These are phyloP conservation scores for Butyriboletus loyo DNA, from an alignment of 768 basidiomycete species.

Conservation along the genomic window DNA sequence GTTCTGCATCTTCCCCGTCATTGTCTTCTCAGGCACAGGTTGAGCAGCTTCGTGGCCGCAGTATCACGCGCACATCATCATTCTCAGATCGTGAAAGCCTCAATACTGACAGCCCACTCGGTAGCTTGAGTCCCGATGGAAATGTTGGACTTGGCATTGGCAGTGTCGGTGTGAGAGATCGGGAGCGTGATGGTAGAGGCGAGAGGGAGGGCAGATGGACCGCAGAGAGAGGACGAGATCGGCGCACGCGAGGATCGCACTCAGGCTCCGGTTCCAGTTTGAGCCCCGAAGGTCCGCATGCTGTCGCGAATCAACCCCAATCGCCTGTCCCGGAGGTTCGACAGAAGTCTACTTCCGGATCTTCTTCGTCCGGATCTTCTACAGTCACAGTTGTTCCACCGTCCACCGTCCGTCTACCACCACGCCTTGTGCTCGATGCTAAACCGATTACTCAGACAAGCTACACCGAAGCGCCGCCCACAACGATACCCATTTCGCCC, in stretches of 20 bases:
- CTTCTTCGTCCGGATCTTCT: constrained; percentile 31
- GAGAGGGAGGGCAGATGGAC: constrained; percentile 30
- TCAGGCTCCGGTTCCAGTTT: constrained; percentile 36
- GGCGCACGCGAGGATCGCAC: constrained; percentile 23
- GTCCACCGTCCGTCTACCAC: constrained; percentile 18
- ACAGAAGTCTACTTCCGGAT: constrained; percentile 13
- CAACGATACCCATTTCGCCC: constrained; percentile 24
- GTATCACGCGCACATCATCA: constrained; percentile 51
- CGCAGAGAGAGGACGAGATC: constrained; percentile 31
- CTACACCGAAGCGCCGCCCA: constrained; percentile 18
- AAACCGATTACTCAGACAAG: constrained; percentile 28
- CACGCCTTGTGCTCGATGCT: constrained; percentile 28
- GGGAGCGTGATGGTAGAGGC: constrained; percentile 21
- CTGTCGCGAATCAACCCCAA: constrained; percentile 5
- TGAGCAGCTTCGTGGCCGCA: constrained; percentile 47
- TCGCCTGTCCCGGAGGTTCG: constrained; percentile 11
- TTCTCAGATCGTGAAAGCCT: constrained; percentile 51
- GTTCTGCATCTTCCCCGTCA: constrained; percentile 35
- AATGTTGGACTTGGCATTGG: constrained; percentile 28
- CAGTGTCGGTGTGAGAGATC: constrained; percentile 33
- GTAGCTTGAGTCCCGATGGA: constrained; percentile 40
- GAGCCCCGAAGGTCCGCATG: constrained; percentile 28
- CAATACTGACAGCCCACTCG: constrained; percentile 34
- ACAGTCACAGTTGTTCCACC: constrained; percentile 11
- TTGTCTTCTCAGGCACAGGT: constrained; percentile 31